Percentiles rank a stretch among this genome's conserved stretches.
Evolutionary conservation across 2,329 filamentous ascomycete genomes (phyloP).

Genomic region (Byssochlamys sp.): DNA sequence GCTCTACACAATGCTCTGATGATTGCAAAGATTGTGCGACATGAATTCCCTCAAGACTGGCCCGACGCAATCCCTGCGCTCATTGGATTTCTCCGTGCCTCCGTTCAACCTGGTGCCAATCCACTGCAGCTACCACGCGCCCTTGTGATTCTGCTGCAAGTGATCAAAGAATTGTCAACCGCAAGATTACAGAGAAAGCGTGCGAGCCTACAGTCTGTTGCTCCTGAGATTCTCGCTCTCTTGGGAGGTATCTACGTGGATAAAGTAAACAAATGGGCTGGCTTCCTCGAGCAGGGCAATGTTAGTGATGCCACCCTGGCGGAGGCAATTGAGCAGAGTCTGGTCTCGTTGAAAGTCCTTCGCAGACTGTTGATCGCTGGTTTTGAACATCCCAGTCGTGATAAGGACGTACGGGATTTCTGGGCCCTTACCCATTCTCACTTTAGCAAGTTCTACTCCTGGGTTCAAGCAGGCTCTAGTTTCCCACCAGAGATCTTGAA

Average conservation of each 20-base stretch:
- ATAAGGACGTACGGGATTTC: constrained; percentile 64
- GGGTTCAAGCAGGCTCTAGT: constrained; percentile 49
- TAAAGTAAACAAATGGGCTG: constrained; percentile 61
- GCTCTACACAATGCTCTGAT: constrained; percentile 82
- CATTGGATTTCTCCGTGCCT: constrained; percentile 54
- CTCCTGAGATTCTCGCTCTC: constrained; percentile 75
- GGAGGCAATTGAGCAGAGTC: constrained; percentile 63
- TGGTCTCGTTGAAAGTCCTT: constrained; percentile 68
- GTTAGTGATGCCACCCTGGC: constrained; percentile 52
- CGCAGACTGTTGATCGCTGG: constrained; percentile 69
- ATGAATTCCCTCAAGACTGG: constrained; percentile 82
- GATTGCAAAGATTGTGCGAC: constrained; percentile 75
- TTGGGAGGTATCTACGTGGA: constrained; percentile 68
- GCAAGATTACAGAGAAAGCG: constrained; percentile 67
- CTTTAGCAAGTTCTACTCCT: constrained; percentile 63
- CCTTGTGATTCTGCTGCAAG: constrained; percentile 68
- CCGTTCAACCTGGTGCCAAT: constrained; percentile 44
- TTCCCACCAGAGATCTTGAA: constrained; percentile 46
- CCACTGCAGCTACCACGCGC: constrained; percentile 60
- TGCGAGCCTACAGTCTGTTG: constrained; percentile 63
- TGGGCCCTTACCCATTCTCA: constrained; percentile 72
- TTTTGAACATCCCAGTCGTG: constrained; percentile 74
- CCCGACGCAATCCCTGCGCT: constrained; percentile 44
- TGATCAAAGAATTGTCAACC: constrained; percentile 82
- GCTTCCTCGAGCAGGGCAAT: constrained; percentile 48